Conservation (phyloP, 345 rosid genomes). For the Bruguiera sexangula region DNA sequence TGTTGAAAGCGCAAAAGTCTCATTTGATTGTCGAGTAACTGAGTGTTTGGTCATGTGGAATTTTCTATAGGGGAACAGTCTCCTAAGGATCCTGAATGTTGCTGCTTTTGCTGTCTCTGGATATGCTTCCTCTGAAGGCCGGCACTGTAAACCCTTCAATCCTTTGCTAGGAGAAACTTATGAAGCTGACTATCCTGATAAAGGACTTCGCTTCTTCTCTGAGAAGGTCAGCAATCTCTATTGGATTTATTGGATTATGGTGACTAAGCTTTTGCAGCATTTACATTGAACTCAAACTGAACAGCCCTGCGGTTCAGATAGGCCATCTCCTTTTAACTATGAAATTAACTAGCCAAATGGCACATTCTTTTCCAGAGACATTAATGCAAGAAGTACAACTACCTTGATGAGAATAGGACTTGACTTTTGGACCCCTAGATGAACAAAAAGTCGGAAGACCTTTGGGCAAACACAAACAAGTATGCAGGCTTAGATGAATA, state of each 20-base stretch:
- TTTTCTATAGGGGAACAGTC: constrained; percentile 63
- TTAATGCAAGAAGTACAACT: no score
- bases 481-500: no score
- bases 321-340: no score
- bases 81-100: constrained; percentile 71
- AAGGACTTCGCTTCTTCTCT: constrained; percentile 89
- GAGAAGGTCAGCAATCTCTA: constrained; percentile 65
- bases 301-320: no score
- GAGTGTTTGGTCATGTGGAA: constrained; percentile 3
- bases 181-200: constrained; percentile 91
- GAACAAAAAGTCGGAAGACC: no score
- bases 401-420: no score
- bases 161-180: constrained; percentile 97
- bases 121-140: constrained; percentile 88
- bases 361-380: no score
- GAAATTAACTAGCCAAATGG: no score
- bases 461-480: no score
- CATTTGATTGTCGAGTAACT: constrained; percentile 5
- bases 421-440: no score
- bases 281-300: background rate
- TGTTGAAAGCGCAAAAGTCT: background rate
- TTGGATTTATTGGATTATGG: constrained; percentile 3
- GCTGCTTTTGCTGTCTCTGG: constrained; percentile 99
- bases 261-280: background rate
- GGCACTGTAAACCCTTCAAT: constrained; percentile 95